Base-by-base conservation (phyloP, 2,329 filamentous ascomycete genomes). In the Colletotrichum limetticola region DNA sequence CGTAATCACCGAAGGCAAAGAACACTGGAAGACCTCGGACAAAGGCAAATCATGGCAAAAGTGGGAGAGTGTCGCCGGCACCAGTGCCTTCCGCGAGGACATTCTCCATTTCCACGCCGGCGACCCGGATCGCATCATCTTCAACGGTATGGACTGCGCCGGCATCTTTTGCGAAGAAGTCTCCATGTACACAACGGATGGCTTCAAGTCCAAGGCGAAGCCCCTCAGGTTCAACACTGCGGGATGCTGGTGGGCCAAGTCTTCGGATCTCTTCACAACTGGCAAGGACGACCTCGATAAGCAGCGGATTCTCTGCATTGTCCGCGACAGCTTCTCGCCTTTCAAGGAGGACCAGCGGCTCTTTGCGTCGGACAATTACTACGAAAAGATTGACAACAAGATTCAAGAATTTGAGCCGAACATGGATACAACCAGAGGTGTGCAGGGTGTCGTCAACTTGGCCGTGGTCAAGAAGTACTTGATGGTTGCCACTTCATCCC, bases 211-310 rank as follows among this genome's bases (percentile, higher is more conserved):
- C 5, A 83, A 88, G 56, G 89, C 91, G 64, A 88, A 93, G 76
- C 83, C 87, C 6, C 87, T 98, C 72, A 89, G 93, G 65, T 86
- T 89, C 55, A 89, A 91, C 76, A 94, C 94, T 2, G 87, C 90
- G 61, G 92, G 93, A 74, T 99, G 97, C 82, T 91, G 92, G 81
- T 99, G 96, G 95, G 96, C 97, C 64, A 94, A 94, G 79, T 90
- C 91, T 16, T 91, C 93, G 14, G 87, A 90, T 5, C 83, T 91
- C 55, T 98, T 99, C 80, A 90, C 90, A 42, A 92, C 91, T 12
- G 92, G 92, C 73, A 83, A 92, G 66, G 84, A 88, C 1, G 87
- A 92, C 42, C 85, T 91, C 64, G 91, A 97, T 78, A 86, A 90
- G 64, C 86, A 92, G 76, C 91, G 95, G 66, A 88, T 96, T 64